Conservation (phyloP, 768 basidiomycete species). For the Hirschioporus abietinus region DNA sequence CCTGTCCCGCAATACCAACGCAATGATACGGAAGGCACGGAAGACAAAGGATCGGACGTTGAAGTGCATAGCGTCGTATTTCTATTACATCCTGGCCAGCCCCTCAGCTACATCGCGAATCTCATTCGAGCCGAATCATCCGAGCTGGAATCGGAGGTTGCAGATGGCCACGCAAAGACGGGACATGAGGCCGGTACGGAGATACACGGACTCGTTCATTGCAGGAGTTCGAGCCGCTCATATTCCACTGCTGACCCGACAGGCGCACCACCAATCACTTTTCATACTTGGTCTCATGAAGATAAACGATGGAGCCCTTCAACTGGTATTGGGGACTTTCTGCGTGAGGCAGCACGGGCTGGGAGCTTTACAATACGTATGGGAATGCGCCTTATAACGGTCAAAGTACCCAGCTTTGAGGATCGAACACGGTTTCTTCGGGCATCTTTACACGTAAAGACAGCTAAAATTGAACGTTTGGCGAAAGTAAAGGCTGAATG, state of each 20-base stretch:
- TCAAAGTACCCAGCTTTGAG: constrained; percentile 58
- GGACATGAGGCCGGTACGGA: neutral
- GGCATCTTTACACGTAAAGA: constrained; percentile 37
- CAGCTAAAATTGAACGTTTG: constrained; percentile 41
- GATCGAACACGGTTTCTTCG: constrained; percentile 57
- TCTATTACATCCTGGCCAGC: constrained; percentile 64
- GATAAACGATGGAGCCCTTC: constrained; percentile 56
- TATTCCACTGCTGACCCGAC: constrained; percentile 26
- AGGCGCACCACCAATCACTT: constrained; percentile 33
- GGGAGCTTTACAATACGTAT: constrained; percentile 48
- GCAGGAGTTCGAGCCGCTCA: neutral
- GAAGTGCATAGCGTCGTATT: constrained; percentile 31
- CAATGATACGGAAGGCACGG: neutral
- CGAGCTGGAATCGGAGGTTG: neutral
- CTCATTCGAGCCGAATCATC: constrained; percentile 40
- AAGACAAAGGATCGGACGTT: neutral
- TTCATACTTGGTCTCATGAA: constrained; percentile 29
- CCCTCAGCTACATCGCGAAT: constrained; percentile 55
- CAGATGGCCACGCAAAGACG: constrained; percentile 1
- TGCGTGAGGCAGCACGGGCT: constrained; percentile 52
- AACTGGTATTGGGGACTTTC: constrained; percentile 63
- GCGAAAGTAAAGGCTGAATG: constrained; percentile 50
- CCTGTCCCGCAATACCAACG: neutral
- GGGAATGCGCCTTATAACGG: constrained; percentile 28
- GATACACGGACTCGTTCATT: neutral